Conservation (phyloP, 1,284 basidiomycete genomes). For the Microbotryum lychnidis-dioicae region DNA sequence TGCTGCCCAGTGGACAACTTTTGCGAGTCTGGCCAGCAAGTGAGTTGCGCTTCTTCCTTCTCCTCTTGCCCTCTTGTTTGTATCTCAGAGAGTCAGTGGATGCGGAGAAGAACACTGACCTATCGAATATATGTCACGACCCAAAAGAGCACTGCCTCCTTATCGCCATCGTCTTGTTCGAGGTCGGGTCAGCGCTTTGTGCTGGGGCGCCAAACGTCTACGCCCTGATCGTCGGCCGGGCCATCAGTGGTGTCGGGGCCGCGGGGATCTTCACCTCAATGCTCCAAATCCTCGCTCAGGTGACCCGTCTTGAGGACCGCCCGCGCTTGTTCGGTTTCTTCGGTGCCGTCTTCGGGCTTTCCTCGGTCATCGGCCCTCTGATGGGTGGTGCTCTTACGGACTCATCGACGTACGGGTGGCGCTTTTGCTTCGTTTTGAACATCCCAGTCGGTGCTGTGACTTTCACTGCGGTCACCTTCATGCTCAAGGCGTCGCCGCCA, state of each 20-base stretch:
- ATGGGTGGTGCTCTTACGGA: slow-evolving; percentile 44
- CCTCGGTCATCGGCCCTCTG: slow-evolving; percentile 41
- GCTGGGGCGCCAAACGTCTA: slow-evolving; percentile 45
- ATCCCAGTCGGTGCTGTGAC: slow-evolving; percentile 25
- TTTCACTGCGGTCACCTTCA: slow-evolving; percentile 13
- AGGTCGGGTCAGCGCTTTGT: slow-evolving; percentile 48
- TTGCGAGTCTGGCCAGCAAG: slow-evolving; percentile 37
- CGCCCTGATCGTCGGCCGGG: slow-evolving; percentile 48
- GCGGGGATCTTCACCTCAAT: slow-evolving; percentile 47
- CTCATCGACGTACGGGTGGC: slow-evolving; percentile 10
- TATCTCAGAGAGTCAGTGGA: slow-evolving; percentile 13
- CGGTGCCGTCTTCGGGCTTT: slow-evolving; percentile 41
- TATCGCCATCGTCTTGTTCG: slow-evolving; percentile 45
- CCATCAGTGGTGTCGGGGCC: slow-evolving; percentile 47
- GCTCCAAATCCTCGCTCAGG: slow-evolving; percentile 44
- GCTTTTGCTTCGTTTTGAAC: slow-evolving; percentile 35
- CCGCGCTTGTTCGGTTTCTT: slow-evolving; percentile 42
- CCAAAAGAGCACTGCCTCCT: slow-evolving; percentile 37
- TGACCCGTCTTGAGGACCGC: slow-evolving; percentile 43
- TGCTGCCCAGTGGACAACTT: slow-evolving; percentile 43
- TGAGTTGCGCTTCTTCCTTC: slow-evolving; percentile 37
- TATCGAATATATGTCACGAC: neutral
- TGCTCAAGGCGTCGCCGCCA: slow-evolving; percentile 22
- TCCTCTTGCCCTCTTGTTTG: slow-evolving; percentile 43
- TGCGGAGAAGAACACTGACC: neutral